Evolutionary conservation across 2,329 filamentous ascomycete species (phyloP).

Genomic region (Diaporthe velutina): DNA sequence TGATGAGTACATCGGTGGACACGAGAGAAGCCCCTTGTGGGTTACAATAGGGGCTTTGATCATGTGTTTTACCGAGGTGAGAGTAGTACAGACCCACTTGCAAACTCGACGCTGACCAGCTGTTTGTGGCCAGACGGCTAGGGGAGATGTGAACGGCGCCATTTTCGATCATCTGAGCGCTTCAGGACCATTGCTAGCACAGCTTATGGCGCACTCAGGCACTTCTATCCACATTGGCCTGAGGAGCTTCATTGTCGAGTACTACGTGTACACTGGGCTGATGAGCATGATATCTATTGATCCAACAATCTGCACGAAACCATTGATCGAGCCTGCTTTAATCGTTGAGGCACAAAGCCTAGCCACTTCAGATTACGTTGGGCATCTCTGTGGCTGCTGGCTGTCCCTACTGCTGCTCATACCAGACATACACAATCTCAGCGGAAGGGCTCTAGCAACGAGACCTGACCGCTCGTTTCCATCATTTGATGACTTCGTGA

Average conservation of each 20-base stretch:
- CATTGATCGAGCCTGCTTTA: background rate
- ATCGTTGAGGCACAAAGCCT: background rate
- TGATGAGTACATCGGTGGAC: background rate
- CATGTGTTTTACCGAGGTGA: background rate
- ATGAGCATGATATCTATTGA: background rate
- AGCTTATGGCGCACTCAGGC: background rate
- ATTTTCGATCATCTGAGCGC: background rate
- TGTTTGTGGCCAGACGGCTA: background rate
- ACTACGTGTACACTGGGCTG: background rate
- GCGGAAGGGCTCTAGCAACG: background rate
- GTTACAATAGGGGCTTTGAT: background rate
- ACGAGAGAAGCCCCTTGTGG: background rate
- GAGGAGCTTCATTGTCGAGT: background rate
- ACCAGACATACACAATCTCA: background rate
- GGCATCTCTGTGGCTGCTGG: background rate
- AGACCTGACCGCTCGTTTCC: background rate
- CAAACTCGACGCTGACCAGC: background rate
- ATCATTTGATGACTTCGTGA: background rate
- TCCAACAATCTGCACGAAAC: background rate
- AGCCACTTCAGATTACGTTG: background rate
- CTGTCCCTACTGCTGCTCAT: background rate
- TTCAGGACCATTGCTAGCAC: background rate
- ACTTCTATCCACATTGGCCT: background rate
- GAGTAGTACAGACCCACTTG: background rate
- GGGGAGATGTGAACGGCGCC: background rate